Conservation (phyloP, 371 early-diverging fungal genomes). For the Lichtheimia hyalospora region DNA sequence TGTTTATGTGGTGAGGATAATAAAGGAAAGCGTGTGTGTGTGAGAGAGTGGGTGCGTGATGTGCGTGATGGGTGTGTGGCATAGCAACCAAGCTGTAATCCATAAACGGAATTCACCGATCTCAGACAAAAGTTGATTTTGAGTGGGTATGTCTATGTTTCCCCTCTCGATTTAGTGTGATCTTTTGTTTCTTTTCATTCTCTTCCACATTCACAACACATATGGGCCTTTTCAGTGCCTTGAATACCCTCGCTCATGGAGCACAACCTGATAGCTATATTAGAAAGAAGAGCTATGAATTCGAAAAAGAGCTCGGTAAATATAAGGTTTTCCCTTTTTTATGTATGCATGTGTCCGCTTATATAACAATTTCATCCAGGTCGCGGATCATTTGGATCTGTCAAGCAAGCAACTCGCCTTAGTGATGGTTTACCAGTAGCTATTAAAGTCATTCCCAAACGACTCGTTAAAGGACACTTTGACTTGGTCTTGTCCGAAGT, state of each 20-base stretch:
- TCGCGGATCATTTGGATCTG: constrained; percentile 78
- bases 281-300: constrained; percentile 65
- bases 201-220: background rate
- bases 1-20: too few species aligned
- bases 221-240: constrained; percentile 17
- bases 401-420: constrained; percentile 60
- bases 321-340: background rate
- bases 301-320: constrained; percentile 61
- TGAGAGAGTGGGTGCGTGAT: too few species aligned
- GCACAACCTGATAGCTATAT: constrained; percentile 42
- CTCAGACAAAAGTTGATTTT: too few species aligned
- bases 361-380: constrained; percentile 33
- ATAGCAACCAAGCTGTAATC: too few species aligned
- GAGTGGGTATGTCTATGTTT: too few species aligned
- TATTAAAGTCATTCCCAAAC: constrained; percentile 76
- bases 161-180: background rate
- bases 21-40: too few species aligned
- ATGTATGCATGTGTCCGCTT: background rate
- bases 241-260: constrained; percentile 15
- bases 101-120: too few species aligned
- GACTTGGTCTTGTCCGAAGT: constrained; percentile 78
- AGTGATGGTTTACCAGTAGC: constrained; percentile 63
- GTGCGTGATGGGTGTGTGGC: too few species aligned
- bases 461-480: constrained; percentile 60
- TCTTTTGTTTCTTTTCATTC: background rate